Percentiles rank a stretch among this genome's conserved stretches.
These are phyloP conservation scores for Dovyalis caffra DNA, from an alignment of 345 rosid species.

Conservation along the genomic window DNA sequence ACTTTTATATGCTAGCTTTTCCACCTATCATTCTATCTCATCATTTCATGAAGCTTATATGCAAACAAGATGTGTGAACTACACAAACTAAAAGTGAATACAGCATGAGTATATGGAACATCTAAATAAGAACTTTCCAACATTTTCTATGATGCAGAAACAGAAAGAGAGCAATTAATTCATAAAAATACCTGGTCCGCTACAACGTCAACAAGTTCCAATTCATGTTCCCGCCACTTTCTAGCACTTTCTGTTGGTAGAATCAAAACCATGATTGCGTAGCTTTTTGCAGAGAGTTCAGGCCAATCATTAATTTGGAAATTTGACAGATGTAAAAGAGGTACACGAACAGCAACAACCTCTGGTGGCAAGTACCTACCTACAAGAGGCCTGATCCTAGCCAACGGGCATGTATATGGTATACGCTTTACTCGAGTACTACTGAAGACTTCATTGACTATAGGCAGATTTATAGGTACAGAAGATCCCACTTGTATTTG, in stretches of 20 bases:
- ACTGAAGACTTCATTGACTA: slow-evolving; percentile 61
- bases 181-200: slow-evolving; percentile 76
- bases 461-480: slow-evolving; percentile 57
- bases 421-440: slow-evolving; percentile 65
- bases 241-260: slow-evolving; percentile 81
- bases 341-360: slow-evolving; percentile 93
- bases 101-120: neutral
- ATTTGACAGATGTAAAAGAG: slow-evolving; percentile 75
- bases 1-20: neutral
- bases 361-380: slow-evolving; percentile 67
- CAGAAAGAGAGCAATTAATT: slow-evolving; percentile 12
- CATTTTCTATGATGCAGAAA: neutral
- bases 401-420: slow-evolving; percentile 71
- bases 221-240: slow-evolving; percentile 88
- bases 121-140: neutral
- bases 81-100: no score
- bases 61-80: neutral
- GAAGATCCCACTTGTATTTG: slow-evolving; percentile 60
- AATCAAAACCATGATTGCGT: slow-evolving; percentile 85
- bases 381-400: slow-evolving; percentile 63
- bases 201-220: slow-evolving; percentile 91
- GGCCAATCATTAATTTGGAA: slow-evolving; percentile 88
- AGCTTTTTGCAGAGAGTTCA: slow-evolving; percentile 71
- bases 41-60: neutral
- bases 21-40: neutral